Percentiles rank a stretch among this genome's conserved stretches.
Evolutionary conservation across 2,329 filamentous ascomycete genomes (phyloP).

Genomic region (Fusarium sp.): DNA sequence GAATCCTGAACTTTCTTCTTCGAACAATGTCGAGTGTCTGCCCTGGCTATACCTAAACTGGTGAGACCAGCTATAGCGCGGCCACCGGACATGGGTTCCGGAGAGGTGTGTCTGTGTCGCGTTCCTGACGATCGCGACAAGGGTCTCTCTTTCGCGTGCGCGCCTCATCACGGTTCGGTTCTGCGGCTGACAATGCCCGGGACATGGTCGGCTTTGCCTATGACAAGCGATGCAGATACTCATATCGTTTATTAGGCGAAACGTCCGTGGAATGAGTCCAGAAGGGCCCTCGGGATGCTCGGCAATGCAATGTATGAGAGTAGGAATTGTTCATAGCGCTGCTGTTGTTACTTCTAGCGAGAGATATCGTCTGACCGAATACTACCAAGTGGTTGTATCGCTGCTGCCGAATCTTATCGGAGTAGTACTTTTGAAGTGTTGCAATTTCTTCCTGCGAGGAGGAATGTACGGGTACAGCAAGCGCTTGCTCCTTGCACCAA

Average conservation of each 20-base stretch:
- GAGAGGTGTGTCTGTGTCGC: conserved; percentile 35
- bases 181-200: conserved; percentile 19
- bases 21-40: not conserved
- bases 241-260: conserved; percentile 18
- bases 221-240: conserved; percentile 22
- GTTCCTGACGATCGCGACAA: conserved; percentile 46
- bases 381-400: not conserved
- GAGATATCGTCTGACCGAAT: not conserved
- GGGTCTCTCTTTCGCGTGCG: conserved; percentile 23
- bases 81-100: conserved; percentile 15
- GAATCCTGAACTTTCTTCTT: conserved; percentile 10
- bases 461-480: not conserved
- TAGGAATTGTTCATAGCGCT: not conserved
- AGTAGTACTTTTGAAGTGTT: not conserved
- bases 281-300: conserved; percentile 10
- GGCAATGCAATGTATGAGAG: conserved; percentile 12
- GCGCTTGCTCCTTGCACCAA: not conserved
- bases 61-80: conserved; percentile 21
- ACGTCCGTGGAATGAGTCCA: not conserved
- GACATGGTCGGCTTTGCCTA: not conserved
- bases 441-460: not conserved
- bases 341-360: not conserved
- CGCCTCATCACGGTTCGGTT: conserved; percentile 5
- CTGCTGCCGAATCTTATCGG: not conserved
- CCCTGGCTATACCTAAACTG: conserved; percentile 27